Conservation (phyloP, 208 protist genomes). For the Leishmania tarentolae region DNA sequence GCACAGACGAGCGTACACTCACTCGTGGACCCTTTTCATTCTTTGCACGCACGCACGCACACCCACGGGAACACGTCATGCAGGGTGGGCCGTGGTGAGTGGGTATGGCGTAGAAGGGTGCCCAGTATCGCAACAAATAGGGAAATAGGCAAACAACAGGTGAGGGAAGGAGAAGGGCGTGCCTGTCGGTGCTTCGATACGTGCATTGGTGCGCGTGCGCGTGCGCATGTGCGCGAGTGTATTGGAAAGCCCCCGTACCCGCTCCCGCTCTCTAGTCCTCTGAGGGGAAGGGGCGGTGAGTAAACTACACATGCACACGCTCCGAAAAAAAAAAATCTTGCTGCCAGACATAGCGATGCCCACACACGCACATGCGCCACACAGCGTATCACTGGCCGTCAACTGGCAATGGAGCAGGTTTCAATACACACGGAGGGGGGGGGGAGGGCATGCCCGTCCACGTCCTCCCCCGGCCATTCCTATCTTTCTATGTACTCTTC, state of each 20-base stretch:
- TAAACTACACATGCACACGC: not conserved
- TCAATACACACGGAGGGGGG: not conserved
- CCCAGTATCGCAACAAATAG: too few species aligned
- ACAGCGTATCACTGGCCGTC: not conserved
- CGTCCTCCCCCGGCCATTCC: not conserved
- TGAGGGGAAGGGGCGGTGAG: not conserved
- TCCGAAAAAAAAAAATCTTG: not conserved
- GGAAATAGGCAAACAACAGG: too few species aligned
- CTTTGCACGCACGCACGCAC: too few species aligned
- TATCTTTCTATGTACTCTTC: conserved; percentile 16
- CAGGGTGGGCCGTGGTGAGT: too few species aligned
- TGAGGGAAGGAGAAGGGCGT: too few species aligned
- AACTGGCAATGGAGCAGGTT: conserved; percentile 1
- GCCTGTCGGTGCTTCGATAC: too few species aligned
- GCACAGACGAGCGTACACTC: not conserved
- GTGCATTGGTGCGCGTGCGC: too few species aligned
- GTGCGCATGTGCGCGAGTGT: not conserved
- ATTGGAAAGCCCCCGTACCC: not conserved
- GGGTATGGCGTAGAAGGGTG: too few species aligned
- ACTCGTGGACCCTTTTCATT: too few species aligned
- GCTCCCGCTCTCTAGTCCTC: too few species aligned
- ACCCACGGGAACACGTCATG: too few species aligned
- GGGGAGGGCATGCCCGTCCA: not conserved
- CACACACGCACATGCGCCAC: not conserved
- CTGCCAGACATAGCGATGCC: not conserved